Conservation (phyloP, 495 filamentous ascomycete species). For the Penicillium diatomitis region DNA sequence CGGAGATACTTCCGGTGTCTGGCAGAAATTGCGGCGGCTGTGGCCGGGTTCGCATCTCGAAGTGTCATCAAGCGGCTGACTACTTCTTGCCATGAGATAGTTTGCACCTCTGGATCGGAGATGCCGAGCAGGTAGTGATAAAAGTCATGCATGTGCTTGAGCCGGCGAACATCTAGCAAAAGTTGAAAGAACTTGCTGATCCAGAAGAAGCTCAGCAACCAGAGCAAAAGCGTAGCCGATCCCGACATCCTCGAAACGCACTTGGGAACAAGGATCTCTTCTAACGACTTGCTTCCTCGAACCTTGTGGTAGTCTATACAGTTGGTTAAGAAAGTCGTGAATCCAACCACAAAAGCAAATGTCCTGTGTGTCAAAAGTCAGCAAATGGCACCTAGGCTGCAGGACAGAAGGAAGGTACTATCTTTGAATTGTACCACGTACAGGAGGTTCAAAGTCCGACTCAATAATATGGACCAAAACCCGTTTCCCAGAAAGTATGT, state of each 20-base stretch:
- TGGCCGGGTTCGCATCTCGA: constrained; percentile 77
- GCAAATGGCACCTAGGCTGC: too few species aligned
- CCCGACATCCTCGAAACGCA: constrained; percentile 85
- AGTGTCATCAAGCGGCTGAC: constrained; percentile 82
- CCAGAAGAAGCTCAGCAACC: constrained; percentile 84
- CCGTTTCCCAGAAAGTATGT: constrained; percentile 79
- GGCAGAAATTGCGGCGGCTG: constrained; percentile 56
- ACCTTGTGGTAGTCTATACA: constrained; percentile 79
- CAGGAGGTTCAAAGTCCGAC: constrained; percentile 62
- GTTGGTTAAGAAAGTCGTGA: constrained; percentile 75
- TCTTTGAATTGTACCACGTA: constrained; percentile 31
- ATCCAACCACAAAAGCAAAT: constrained; percentile 70
- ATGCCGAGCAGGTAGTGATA: constrained; percentile 79
- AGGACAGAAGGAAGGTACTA: background rate
- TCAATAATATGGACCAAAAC: constrained; percentile 80
- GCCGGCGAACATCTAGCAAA: constrained; percentile 62
- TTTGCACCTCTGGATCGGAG: constrained; percentile 88
- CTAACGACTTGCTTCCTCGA: constrained; percentile 61
- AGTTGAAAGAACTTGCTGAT: constrained; percentile 69
- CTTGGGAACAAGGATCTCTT: constrained; percentile 68
- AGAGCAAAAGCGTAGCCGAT: constrained; percentile 66
- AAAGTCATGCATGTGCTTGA: constrained; percentile 79
- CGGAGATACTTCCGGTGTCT: constrained; percentile 60
- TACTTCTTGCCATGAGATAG: constrained; percentile 90
- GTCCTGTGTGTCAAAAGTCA: constrained; percentile 31